Evolutionary conservation across 1,139 yeast species (phyloP), one percentile per base, ranked within the genome.

Genomic region (Yamadazyma kanchanaburiensis): DNA sequence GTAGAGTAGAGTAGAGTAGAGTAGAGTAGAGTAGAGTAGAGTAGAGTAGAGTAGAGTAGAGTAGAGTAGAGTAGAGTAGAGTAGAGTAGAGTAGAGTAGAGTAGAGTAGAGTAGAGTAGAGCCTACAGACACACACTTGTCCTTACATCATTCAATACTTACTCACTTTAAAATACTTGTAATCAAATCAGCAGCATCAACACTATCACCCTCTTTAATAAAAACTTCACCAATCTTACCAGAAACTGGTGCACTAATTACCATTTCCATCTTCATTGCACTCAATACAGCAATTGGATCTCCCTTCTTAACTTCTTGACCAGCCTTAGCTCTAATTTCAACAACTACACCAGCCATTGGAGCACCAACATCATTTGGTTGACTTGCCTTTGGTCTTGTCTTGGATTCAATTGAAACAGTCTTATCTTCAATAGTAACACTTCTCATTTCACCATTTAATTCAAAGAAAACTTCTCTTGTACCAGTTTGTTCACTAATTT

Each of bases 251-350:
- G 99, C 91, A 55, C 89, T 77, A 47, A 91, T 89, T 31, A 91
- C 95, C 97, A 91, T 91, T 70, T 91, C 99, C 98, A 94, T 94
- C 77, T 94, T 94, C 99, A 91, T 94, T 43, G 99, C 98, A 54
- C 94, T 80, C 53, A 91, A 73, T 18, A 91, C 96, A 34, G 95
- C 95, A 48, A 91, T 62, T 25, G 96, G 94, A 55, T 91, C 96
- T 45, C 99, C 98, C 77, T 89, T 91, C 75, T 85, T 87, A 44
- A 94, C 95, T 45, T 81, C 83, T 32, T 80, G 71, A 39, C 95
- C 96, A 47, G 77, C 77, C 65, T 87, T 85, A 39, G 87, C 85
- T 54, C 94, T 86, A 35, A 91, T 82, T 64, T 94, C 98, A 46
- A 91, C 87, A 37, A 91, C 88, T 40, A 91, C 97, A 68, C 99